phyloP scores from a whole-genome alignment of 169 alveolate genomes.

The Plasmodium gaboni region DNA sequence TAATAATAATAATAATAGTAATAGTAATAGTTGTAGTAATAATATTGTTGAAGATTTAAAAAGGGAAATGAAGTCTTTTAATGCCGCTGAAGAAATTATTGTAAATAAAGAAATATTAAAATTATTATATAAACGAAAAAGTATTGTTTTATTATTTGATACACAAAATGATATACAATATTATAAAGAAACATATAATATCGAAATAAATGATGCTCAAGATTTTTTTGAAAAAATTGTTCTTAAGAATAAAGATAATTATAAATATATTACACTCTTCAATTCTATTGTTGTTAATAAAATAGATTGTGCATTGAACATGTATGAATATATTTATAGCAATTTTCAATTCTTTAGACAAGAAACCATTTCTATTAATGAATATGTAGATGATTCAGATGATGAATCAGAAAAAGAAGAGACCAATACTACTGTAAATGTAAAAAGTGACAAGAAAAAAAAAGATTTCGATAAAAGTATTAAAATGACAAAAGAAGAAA shows the following conservation, averaged over 20 bases:
- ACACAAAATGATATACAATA: constrained; percentile 6
- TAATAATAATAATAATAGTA: not conserved
- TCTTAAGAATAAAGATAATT: constrained; percentile 40
- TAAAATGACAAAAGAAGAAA: constrained; percentile 13
- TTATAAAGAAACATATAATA: constrained; percentile 25
- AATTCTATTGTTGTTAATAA: constrained; percentile 62
- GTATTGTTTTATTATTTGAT: constrained; percentile 42
- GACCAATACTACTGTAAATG: constrained; percentile 1
- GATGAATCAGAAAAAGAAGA: constrained; percentile 1
- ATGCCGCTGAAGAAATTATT: constrained; percentile 77
- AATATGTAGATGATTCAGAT: constrained; percentile 27
- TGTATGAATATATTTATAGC: not conserved
- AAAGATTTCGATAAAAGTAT: not conserved
- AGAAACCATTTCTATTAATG: constrained; percentile 36
- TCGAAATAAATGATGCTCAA: constrained; percentile 30
- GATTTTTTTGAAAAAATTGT: constrained; percentile 60
- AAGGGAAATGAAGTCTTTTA: constrained; percentile 76
- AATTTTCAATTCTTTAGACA: constrained; percentile 48
- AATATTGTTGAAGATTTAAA: constrained; percentile 43
- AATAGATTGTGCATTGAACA: constrained; percentile 2
- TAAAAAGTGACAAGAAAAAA: constrained; percentile 19
- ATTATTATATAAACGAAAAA: constrained; percentile 9
- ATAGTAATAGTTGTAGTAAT: constrained; percentile 25
- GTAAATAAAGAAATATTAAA: constrained; percentile 23
- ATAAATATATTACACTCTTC: constrained; percentile 38